Evolutionary conservation across 352 stramenopile species (phyloP), one percentile per base, ranked within the genome.

Genomic region (Saprolegnia diclina): DNA sequence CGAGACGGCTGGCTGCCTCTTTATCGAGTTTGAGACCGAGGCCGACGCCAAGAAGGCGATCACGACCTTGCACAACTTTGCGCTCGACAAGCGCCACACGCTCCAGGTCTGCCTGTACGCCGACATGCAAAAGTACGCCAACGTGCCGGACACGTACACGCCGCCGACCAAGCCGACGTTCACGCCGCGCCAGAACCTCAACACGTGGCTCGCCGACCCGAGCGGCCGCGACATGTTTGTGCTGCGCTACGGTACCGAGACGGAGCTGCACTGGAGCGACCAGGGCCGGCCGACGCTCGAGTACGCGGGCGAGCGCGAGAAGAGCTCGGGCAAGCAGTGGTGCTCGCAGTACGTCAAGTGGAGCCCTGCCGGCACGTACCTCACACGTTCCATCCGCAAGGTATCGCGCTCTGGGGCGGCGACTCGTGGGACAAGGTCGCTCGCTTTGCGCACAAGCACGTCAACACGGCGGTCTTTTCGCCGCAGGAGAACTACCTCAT

Each of bases 341-440:
- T 99, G 96, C 80, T 97, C 98, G 73, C 93, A 98, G 75, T 99
- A 99, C 76, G 92, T 98, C 57, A 81, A 97, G 73, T 99, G 97
- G 97, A 98, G 86, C 63, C 95, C 97, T 7, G 90, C 98, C 56
- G 97, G 97, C 63, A 97, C 84, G 64, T 99, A 99, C 78, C 81
- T 99, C 53, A 92, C 94, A 99, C 97, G n/a, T 98, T 99, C 65
- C 97, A 98, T 72, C 83, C 83, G 22, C 96, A 97, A 68, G 97
- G 97, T 61, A 94, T 99, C 48, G 98, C 97, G 62, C 80, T 99
- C 35, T 99, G 97, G 97, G 96, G 93, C 38, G 96, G 96, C 44
- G 82, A 94, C 63, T 92, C 95, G 64, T 99, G 98, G 77, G 90
- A 99, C 71, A 99, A 99, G 77, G 77, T 98, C n/a, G 93, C 82